Percentiles rank a stretch among this genome's conserved stretches.
phyloP scores from a whole-genome alignment of 768 basidiomycete genomes.

The Russula lepida region DNA sequence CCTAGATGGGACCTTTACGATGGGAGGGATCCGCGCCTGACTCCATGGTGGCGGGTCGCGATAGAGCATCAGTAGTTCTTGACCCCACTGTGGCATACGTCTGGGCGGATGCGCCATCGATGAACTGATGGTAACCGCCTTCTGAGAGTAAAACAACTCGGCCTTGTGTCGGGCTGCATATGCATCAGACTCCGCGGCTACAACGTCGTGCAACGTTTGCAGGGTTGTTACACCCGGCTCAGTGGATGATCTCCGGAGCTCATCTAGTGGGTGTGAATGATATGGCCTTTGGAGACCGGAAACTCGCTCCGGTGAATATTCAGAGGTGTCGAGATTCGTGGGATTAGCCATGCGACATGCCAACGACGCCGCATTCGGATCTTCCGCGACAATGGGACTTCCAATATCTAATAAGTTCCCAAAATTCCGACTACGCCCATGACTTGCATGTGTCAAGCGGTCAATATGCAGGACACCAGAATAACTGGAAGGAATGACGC shows the following conservation, averaged over 20 bases:
- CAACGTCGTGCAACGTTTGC: neutral
- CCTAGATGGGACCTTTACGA: neutral
- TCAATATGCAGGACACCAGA: conserved; percentile 14
- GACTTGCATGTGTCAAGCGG: conserved; percentile 9
- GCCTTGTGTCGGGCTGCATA: neutral
- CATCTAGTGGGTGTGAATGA: neutral
- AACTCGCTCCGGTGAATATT: too few relatives aligned
- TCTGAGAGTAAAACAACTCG: conserved; percentile 3
- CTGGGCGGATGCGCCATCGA: neutral
- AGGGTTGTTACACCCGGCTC: neutral
- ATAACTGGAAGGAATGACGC: conserved; percentile 14
- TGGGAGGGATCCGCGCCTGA: conserved; percentile 4
- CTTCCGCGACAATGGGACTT: neutral
- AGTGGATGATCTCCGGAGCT: neutral
- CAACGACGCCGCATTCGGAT: neutral
- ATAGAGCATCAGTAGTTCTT: conserved; percentile 19
- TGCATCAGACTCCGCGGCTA: neutral
- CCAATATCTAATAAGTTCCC: neutral
- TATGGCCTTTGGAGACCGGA: neutral
- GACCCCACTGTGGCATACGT: conserved; percentile 9
- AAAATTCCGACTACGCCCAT: neutral
- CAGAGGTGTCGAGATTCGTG: neutral
- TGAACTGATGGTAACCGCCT: neutral
- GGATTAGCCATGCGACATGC: neutral
- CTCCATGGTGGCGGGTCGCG: conserved; percentile 20